Percentiles rank a stretch among this genome's conserved stretches.
Conservation (phyloP, 306 rosid genomes). For the Rubus idaeus region DNA sequence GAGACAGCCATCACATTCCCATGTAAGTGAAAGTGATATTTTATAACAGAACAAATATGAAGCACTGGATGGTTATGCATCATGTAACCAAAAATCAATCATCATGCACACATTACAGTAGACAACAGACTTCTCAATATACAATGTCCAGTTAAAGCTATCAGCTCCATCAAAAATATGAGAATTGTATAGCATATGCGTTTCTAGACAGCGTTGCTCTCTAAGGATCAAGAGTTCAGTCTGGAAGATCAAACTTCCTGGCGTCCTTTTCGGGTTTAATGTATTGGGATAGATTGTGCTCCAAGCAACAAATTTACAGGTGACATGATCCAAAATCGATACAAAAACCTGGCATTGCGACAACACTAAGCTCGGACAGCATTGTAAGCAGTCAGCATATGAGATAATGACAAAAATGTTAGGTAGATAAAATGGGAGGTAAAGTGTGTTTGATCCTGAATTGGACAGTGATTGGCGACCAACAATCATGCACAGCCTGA, state of each 20-base stretch:
- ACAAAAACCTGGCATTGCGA: neutral
- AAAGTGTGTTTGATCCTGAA: neutral
- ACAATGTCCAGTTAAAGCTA: neutral
- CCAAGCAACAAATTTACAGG: slow-evolving; percentile 15
- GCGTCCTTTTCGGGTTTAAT: neutral
- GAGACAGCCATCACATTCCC: neutral
- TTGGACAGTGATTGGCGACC: slow-evolving; percentile 8
- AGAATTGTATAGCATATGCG: neutral
- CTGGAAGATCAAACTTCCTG: neutral
- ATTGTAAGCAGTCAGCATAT: neutral
- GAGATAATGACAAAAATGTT: slow-evolving; percentile 9
- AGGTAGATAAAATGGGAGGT: slow-evolving; percentile 6
- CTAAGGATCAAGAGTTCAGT: neutral
- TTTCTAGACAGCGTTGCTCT: neutral
- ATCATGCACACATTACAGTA: neutral
- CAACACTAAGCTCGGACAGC: neutral
- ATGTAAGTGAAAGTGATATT: neutral
- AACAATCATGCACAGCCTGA: slow-evolving; percentile 5
- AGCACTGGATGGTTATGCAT: neutral
- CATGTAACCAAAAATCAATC: neutral
- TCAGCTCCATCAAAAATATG: neutral
- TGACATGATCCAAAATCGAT: neutral
- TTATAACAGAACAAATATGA: neutral
- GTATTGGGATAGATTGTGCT: slow-evolving; percentile 8
- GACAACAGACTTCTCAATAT: neutral